Evolutionary conservation across 805 yeast species (phyloP).

Genomic region (Starmerella scarabaei): DNA sequence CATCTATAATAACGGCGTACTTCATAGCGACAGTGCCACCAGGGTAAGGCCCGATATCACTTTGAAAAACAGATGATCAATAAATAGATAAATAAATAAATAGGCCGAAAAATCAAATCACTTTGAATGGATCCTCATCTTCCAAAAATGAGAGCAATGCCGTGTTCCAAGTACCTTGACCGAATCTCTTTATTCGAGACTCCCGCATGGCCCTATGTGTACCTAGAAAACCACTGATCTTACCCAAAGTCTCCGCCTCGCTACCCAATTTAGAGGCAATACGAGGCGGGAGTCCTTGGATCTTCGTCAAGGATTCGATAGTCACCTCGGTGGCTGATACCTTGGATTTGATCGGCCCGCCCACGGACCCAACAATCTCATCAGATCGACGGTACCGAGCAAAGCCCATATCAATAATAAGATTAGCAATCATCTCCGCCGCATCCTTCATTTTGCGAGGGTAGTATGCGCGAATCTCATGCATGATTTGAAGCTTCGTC

Average conservation of each 20-base stretch:
- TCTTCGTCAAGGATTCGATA: slow-evolving; percentile 9
- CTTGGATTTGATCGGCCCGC: slow-evolving; percentile 11
- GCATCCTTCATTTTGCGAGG: slow-evolving; percentile 12
- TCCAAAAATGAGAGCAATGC: slow-evolving; percentile 9
- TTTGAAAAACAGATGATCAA: background rate
- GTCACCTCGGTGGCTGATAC: slow-evolving; percentile 6
- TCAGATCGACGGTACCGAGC: slow-evolving; percentile 10
- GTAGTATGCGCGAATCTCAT: slow-evolving; percentile 8
- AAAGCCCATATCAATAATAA: slow-evolving; percentile 12
- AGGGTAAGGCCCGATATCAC: too few species aligned
- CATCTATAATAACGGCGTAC: slow-evolving; percentile 84
- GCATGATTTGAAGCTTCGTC: slow-evolving; percentile 11
- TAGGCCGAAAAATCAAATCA: background rate
- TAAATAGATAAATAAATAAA: background rate
- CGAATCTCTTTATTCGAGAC: slow-evolving; percentile 7
- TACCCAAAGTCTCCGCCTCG: slow-evolving; percentile 10
- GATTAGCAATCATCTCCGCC: slow-evolving; percentile 14
- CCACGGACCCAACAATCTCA: slow-evolving; percentile 1
- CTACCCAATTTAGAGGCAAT: slow-evolving; percentile 9
- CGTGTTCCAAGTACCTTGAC: slow-evolving; percentile 14
- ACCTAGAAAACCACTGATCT: slow-evolving; percentile 3
- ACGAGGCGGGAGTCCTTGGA: slow-evolving; percentile 17
- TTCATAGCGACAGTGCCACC: slow-evolving; percentile 13
- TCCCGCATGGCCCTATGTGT: slow-evolving; percentile 4
- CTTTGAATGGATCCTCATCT: slow-evolving; percentile 5